Base-by-base conservation (phyloP, 2,329 filamentous ascomycete species). In the Pseudocercospora macadamiae region DNA sequence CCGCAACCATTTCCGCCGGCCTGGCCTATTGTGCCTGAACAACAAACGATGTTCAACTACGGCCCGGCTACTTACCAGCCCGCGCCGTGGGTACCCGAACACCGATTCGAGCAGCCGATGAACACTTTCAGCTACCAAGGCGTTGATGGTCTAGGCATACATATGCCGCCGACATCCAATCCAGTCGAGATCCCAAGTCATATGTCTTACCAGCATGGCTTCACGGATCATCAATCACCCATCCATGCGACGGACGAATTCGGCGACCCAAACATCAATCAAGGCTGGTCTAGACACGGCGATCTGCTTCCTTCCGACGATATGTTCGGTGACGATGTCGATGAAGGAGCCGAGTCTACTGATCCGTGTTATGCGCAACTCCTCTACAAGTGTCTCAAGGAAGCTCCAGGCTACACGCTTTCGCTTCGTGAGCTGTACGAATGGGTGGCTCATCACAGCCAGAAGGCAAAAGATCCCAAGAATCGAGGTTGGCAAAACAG, bases 401-500 rank as follows among this genome's bases (percentile, higher is more conserved):
- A 85, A 65, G 83, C 82, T 0, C 83, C 86, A 0, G 78, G 80
- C 4, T 82, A 89, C 62, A 86, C 85, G 19, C 89, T 97, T 85
- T 85, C 89, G 1, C 80, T 97, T 10, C 87, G 92, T 66, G 88
- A 96, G 54, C 90, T 97, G 57, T 97, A 97, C 75, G 82, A 88
- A 57, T 97, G 93, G 92, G 96, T 97, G 69, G 80, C 84, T 39
- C 82, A 87, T 25, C 88, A 96, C 70, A 96, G 92, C 2, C 83
- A 85, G 65, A 96, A 95, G 74, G 86, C 85, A 3, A 85, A 81
- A 53, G 82, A 82, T 45, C 81, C 80, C 6, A 72, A 74, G 52
- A 76, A 74, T 3, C 78, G 74, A 44, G 93, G 93, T 8, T 97
- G 93, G 93, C 89, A 93, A 76, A 97, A 97, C 75, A 96, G 91